Evolutionary conservation across 345 rosid genomes (phyloP), one percentile per base, ranked within the genome.

Genomic region (Linum lewisii): DNA sequence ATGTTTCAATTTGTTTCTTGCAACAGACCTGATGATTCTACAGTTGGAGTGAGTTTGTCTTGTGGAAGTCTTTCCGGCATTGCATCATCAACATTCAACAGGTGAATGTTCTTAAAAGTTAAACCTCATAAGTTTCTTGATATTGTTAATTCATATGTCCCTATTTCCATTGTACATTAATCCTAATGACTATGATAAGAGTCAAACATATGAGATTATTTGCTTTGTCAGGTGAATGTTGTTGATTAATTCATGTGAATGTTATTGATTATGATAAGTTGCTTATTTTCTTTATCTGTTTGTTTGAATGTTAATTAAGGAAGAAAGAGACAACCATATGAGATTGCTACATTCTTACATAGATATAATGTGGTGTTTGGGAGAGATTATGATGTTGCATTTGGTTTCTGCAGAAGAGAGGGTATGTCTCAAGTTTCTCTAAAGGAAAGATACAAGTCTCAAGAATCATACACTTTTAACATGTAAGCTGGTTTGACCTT

Each of bases 41-140:
- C 76, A 55, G 54, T 66, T 63, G 54, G 75, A 65, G 82, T 74
- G 50, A 79, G 95, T 73, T 90, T 93, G 63, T 78, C 83, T 21
- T 85, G 92, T 64, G 99, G 99, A 66, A 83, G 99, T 78, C 82
- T 93, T 68, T 91, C 96, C 8, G 99, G 99, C 70, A 74, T 84
- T 62, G 92, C 88, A 50, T 87, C 99, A 63, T 93, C 99, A n/a
- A n/a, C n/a, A n/a, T n/a, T n/a, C n/a, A 57, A 87, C 96, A 57
- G 96, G 96, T 90, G 54, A 68, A 73, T 60, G 34, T 22, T 42
- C 44, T n/a, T 19, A n/a, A n/a, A n/a, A n/a, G n/a, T n/a, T n/a
- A 7, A 34, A 32, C 52, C 44, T 42, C 18, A 16, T 29, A 29
- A 29, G 47, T 42, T 42, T 16, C 47, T 42, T 7, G 18, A 42